Evolutionary conservation across 208 protist species (phyloP).

Genomic region (Leishmania turanica): DNA sequence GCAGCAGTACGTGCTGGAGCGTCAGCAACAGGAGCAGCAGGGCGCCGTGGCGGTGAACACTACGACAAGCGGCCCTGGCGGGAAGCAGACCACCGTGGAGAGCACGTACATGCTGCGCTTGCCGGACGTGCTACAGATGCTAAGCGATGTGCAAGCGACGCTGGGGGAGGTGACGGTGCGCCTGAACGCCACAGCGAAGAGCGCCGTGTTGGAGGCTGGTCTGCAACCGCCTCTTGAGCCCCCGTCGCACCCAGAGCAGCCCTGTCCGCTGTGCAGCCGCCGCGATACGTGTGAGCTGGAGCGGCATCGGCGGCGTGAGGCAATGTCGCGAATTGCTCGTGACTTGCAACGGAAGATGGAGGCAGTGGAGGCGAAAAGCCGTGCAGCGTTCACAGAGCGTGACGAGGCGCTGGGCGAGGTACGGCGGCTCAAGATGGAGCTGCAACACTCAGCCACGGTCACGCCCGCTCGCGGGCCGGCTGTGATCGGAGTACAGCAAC

Average conservation of each 20-base stretch:
- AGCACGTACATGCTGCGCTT: slow-evolving; percentile 45
- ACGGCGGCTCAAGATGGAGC: slow-evolving; percentile 46
- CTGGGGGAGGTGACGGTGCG: slow-evolving; percentile 76
- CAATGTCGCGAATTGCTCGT: slow-evolving; percentile 68
- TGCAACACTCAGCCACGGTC: slow-evolving; percentile 31
- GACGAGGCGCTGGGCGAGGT: slow-evolving; percentile 58
- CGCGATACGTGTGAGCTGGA: slow-evolving; percentile 58
- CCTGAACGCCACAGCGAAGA: slow-evolving; percentile 59
- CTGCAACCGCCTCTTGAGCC: slow-evolving; percentile 66
- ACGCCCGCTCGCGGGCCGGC: not conserved
- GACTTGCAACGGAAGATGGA: slow-evolving; percentile 81
- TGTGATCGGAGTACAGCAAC: not conserved
- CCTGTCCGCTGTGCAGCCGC: slow-evolving; percentile 76
- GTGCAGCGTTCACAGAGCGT: slow-evolving; percentile 68
- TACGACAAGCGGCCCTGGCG: not conserved
- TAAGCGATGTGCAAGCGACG: slow-evolving; percentile 65
- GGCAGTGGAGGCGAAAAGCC: slow-evolving; percentile 65
- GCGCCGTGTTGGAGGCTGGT: slow-evolving; percentile 57
- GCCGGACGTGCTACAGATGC: slow-evolving; percentile 68
- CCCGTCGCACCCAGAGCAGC: slow-evolving; percentile 64
- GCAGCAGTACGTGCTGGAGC: slow-evolving; percentile 24
- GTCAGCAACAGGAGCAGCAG: slow-evolving; percentile 9
- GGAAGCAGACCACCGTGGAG: not conserved
- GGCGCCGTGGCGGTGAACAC: not conserved
- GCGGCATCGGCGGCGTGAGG: slow-evolving; percentile 51